Evolutionary conservation across 2,329 filamentous ascomycete species (phyloP).

Genomic region (Fusarium coffeatum): DNA sequence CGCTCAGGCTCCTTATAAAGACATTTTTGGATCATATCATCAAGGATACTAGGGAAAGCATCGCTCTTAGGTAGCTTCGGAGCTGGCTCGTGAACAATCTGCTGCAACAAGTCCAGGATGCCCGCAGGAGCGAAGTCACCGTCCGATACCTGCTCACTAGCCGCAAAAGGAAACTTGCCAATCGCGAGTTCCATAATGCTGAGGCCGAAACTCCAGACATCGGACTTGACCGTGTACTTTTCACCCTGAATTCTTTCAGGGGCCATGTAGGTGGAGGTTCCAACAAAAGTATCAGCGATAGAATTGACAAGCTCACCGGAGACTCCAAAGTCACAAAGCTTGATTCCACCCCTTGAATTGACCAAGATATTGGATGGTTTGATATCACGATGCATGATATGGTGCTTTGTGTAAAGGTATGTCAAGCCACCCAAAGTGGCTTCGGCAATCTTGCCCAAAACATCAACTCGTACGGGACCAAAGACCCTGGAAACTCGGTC

Average conservation of each 20-base stretch:
- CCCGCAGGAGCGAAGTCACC: slow-evolving; percentile 87
- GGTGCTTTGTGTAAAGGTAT: slow-evolving; percentile 94
- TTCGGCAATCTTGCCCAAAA: slow-evolving; percentile 97
- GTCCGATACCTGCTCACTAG: slow-evolving; percentile 76
- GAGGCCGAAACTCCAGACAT: slow-evolving; percentile 98
- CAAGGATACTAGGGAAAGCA: slow-evolving; percentile 92
- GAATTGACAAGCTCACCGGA: slow-evolving; percentile 98
- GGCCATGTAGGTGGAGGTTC: slow-evolving; percentile 99
- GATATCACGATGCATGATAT: slow-evolving; percentile 99
- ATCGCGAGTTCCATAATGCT: slow-evolving; percentile 97
- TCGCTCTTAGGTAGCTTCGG: slow-evolving; percentile 96
- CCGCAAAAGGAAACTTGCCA: slow-evolving; percentile 93
- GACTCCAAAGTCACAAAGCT: slow-evolving; percentile 98
- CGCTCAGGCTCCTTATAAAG: slow-evolving; percentile 89
- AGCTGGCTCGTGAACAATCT: slow-evolving; percentile 96
- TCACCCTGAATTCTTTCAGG: slow-evolving; percentile 97
- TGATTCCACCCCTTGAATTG: slow-evolving; percentile 94
- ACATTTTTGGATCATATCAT: slow-evolving; percentile 98
- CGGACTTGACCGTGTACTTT: slow-evolving; percentile 96
- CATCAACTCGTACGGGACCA: slow-evolving; percentile 93
- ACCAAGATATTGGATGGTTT: slow-evolving; percentile 98
- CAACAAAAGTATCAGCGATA: slow-evolving; percentile 97
- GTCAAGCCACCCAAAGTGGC: slow-evolving; percentile 92
- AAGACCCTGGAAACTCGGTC: slow-evolving; percentile 95
- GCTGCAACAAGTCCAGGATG: slow-evolving; percentile 94